These are phyloP conservation scores for Colletotrichum neosansevieriae DNA, from an alignment of 2,329 filamentous ascomycete species.

Conservation along the genomic window DNA sequence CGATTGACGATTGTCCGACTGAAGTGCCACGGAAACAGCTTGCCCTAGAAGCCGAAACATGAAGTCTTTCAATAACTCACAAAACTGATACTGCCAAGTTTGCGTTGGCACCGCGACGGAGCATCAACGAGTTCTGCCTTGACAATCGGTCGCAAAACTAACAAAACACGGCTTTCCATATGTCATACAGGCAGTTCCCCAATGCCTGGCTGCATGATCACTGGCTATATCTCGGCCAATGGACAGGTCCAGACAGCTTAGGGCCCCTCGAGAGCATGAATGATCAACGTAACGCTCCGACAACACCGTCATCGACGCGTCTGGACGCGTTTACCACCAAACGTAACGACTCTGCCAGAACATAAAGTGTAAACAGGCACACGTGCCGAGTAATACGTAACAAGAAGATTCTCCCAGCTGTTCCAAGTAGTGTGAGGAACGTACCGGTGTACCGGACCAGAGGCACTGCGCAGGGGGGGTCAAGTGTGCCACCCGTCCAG, in stretches of 20 bases:
- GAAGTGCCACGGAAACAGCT: not conserved
- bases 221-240: conserved; percentile 12
- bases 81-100: not conserved
- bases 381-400: not conserved
- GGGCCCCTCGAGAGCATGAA: conserved; percentile 25
- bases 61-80: too few relatives aligned
- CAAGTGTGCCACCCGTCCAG: not conserved
- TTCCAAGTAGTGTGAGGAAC: not conserved
- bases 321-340: conserved; percentile 10
- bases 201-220: conserved; percentile 19
- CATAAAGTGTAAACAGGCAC: not conserved
- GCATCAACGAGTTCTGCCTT: not conserved
- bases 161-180: not conserved
- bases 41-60: too few relatives aligned
- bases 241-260: not conserved
- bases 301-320: conserved; percentile 5
- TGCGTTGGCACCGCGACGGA: not conserved
- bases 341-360: not conserved
- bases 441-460: too few relatives aligned
- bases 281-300: conserved; percentile 22
- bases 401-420: not conserved
- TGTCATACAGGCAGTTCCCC: conserved; percentile 9
- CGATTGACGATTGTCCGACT: not conserved
- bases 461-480: not conserved
- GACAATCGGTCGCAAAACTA: not conserved